Conservation (phyloP, 768 basidiomycete genomes). For the Royoungia palumana region DNA sequence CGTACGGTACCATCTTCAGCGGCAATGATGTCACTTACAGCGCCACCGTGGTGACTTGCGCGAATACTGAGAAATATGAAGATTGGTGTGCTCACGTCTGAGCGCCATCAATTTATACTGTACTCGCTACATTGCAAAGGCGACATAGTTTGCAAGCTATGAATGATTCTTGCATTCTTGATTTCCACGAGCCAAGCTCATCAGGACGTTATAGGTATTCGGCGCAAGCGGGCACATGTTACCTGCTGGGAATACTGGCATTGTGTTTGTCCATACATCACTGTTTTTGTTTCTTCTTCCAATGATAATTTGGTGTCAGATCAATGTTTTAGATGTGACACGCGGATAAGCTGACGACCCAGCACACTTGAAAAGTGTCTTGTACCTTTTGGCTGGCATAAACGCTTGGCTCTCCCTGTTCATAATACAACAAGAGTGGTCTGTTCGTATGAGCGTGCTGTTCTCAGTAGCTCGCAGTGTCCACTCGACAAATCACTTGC, state of each 20-base stretch:
- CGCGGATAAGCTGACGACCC: background rate
- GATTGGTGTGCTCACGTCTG: background rate
- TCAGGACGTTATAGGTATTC: too few relatives aligned
- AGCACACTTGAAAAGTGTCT: background rate
- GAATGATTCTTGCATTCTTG: too few relatives aligned
- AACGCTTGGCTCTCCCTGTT: background rate
- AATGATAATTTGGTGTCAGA: background rate
- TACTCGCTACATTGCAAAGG: background rate
- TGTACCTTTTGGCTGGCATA: background rate
- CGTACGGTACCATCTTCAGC: background rate
- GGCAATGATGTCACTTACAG: background rate
- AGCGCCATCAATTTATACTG: background rate
- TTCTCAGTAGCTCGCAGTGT: too few relatives aligned
- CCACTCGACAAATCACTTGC: too few relatives aligned
- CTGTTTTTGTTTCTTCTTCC: background rate
- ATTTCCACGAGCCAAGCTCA: too few relatives aligned
- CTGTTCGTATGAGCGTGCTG: too few relatives aligned
- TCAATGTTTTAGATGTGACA: background rate
- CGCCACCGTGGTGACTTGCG: background rate
- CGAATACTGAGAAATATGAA: background rate
- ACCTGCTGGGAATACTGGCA: background rate
- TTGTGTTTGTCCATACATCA: background rate
- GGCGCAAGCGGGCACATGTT: background rate
- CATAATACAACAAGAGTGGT: too few relatives aligned
- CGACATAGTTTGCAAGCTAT: too few relatives aligned